Percentiles rank a stretch among this genome's conserved stretches.
phyloP scores from a whole-genome alignment of 2,329 filamentous ascomycete genomes.

The Botrytis sinoallii region DNA sequence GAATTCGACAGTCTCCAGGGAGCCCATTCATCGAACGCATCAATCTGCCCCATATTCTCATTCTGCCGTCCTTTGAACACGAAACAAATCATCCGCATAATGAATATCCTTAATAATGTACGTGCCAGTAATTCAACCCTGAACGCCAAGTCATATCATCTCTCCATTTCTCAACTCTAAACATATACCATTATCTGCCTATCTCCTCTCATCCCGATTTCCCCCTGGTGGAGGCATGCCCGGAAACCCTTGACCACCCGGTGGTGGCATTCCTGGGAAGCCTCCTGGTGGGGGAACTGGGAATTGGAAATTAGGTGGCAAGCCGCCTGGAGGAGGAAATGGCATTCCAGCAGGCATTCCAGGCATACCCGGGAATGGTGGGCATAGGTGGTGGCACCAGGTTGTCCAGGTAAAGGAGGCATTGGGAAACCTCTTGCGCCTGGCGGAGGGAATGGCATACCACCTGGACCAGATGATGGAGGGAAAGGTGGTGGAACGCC shows the following conservation, averaged over 20 bases:
- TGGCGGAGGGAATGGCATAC: conserved; percentile 33
- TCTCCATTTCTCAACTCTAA: conserved; percentile 2
- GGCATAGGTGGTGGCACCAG: conserved; percentile 26
- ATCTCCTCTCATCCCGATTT: conserved; percentile 14
- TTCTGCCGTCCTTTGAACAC: background rate
- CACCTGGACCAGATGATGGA: conserved; percentile 2
- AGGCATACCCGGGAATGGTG: conserved; percentile 39
- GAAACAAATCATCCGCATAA: background rate
- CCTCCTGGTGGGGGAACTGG: conserved; percentile 37
- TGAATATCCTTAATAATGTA: background rate
- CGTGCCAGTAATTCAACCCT: conserved; percentile 4
- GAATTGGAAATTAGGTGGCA: conserved; percentile 53
- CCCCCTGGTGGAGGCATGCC: conserved; percentile 16
- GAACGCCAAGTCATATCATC: conserved; percentile 9
- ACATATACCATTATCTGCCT: conserved; percentile 9
- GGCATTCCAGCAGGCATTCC: conserved; percentile 43
- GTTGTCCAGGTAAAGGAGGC: conserved; percentile 27
- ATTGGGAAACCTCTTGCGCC: conserved; percentile 34
- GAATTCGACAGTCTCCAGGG: background rate
- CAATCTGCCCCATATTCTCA: background rate
- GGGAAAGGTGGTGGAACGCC: conserved; percentile 32
- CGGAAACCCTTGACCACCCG: background rate
- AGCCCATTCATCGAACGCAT: background rate
- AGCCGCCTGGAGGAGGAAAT: conserved; percentile 45
- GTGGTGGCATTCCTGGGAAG: conserved; percentile 25